Conservation (phyloP, 2,329 filamentous ascomycete species). For the Epichloe aotearoae region DNA sequence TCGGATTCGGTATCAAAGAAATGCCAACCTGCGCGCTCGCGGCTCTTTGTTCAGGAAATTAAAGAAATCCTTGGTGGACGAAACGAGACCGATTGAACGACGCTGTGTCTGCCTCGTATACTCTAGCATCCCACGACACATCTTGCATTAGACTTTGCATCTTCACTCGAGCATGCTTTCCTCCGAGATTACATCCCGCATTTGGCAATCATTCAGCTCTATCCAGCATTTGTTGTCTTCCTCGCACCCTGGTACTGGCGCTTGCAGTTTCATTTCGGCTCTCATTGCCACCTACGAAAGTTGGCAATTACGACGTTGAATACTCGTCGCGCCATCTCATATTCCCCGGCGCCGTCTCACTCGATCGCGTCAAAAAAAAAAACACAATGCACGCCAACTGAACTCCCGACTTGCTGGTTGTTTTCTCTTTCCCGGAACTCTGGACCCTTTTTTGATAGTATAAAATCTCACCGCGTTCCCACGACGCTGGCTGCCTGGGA, state of each 20-base stretch:
- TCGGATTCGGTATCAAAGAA: not conserved
- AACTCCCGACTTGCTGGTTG: not conserved
- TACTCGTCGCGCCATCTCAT: not conserved
- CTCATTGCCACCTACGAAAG: slow-evolving; percentile 2
- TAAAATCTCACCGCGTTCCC: slow-evolving; percentile 9
- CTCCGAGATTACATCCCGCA: slow-evolving; percentile 3
- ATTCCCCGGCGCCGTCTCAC: not conserved
- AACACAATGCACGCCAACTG: slow-evolving; percentile 1
- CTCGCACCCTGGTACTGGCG: slow-evolving; percentile 4
- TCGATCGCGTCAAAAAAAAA: slow-evolving; percentile 9
- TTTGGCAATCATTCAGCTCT: not conserved
- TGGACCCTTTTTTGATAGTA: not conserved
- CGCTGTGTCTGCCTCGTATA: not conserved
- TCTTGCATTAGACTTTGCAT: not conserved
- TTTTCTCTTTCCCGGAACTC: not conserved
- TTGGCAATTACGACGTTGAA: not conserved
- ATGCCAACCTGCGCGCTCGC: not conserved
- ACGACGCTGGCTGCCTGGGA: not conserved
- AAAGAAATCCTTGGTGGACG: not conserved
- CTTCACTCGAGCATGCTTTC: not conserved
- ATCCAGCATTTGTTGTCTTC: not conserved
- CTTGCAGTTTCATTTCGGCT: slow-evolving; percentile 11
- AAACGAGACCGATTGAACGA: not conserved
- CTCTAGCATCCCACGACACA: not conserved
- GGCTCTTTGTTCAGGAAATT: not conserved